Base-by-base conservation (phyloP, 2,329 filamentous ascomycete genomes). In the Diaporthe ilicicola region DNA sequence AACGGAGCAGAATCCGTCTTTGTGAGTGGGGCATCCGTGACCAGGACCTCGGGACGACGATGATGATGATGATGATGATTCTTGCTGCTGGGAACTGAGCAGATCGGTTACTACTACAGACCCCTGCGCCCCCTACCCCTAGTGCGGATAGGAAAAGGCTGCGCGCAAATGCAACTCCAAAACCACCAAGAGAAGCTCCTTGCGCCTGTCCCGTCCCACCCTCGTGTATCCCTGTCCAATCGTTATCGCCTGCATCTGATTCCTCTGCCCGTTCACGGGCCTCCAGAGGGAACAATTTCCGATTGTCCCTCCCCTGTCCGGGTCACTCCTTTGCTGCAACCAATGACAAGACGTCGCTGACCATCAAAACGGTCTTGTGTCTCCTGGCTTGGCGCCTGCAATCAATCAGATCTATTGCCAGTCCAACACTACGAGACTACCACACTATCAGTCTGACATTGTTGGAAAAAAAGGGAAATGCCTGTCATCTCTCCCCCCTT, bases 151-250 rank as follows among this genome's bases (percentile, higher is more conserved):
- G 42, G 13, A 10, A 48, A 66, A 34, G 29, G 46, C 50, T 51
- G 51, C 48, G 37, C 67, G 39, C 51, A 44, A 50, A 54, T 54
- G 56, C 50, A 39, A 53, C 50, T 69, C 46, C 67, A 61, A 70
- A 70, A 64, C 56, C 51, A 59, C 29, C 56, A 51, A 42, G 37
- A 55, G 54, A 24, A 48, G 56, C 70, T 69, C 65, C 56, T 71
- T 69, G 66, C 65, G 53, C 59, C 67, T 59, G 59, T 32, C 24
- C 56, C 69, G 69, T 73, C 69, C 71, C 71, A 71, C 69, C 71
- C 56, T 70, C 39, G 15, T 73, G 48, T 54, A 46, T 66, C 69
- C 53, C 48, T 64, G 54, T 62, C 64, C 70, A 48, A 69, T 48
- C 24, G 65, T 56, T 64, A 55, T 70, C 67, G 50, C 53, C 29